Base-by-base conservation (phyloP, 495 filamentous ascomycete genomes). In the Staphylotrichum tortipilum region DNA sequence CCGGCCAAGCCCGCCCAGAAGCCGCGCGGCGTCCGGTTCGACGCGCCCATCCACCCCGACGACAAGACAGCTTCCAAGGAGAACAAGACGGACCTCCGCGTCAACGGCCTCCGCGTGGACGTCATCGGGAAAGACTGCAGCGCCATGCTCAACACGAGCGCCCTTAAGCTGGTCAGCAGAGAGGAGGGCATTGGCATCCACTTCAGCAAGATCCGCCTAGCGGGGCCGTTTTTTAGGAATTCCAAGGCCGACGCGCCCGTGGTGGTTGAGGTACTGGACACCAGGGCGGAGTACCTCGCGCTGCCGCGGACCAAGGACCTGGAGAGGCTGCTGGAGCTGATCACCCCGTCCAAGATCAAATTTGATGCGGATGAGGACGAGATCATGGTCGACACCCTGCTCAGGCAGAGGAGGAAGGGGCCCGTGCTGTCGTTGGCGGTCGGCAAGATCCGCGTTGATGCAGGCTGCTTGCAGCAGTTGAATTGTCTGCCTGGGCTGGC, bases 311-410 rank as follows among this genome's bases (percentile, higher is more conserved):
- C 91, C 43, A 73, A 75, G 23, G 94, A 99, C 60, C 69, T 99
- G 2, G 83, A 86, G 55, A 78, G 83, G 37, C 75, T 99, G 7
- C 68, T 99, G 12, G 83, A 84, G 26, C 74, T 99, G 19, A 82
- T 97, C 37, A 95, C 86, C 9, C 94, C 94, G 0, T 95, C 89
- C 2, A 90, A 88, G 53, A 80, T 92, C 64, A 89, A 88, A 54
- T 96, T 94, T 58, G 89, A 94, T 47, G 79, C 85, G 38, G 85
- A 89, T 52, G 68, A 71, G 11, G 89, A 95, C 57, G 94, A 96
- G 59, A 95, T 99, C 50, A 80, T 99, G 70, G 74, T 97, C 10
- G 92, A 97, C 52, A 95, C 86, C 0, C 75, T 99, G 2, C 69
- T 97, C 19, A 77, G 86, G n/a, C 94, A 99, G 64, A 74, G 94